A percentile compares a stretch with the other conserved stretches of the same genome.
phyloP scores from a whole-genome alignment of 257 asterid genomes.

The Nicotiana undulata region DNA sequence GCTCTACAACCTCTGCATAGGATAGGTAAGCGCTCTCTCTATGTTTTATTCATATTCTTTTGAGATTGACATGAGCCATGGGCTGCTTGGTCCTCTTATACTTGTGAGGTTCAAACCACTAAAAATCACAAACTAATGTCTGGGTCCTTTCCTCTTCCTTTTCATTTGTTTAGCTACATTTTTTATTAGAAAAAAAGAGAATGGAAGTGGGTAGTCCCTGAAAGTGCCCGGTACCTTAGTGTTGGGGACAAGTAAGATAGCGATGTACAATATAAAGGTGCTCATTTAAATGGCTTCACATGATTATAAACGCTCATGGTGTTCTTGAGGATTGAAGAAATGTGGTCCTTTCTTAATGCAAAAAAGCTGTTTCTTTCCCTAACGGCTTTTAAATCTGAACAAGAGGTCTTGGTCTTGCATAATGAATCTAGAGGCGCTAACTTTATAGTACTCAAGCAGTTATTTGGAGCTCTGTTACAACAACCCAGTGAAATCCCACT shows the following conservation, averaged over 20 bases:
- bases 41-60: conserved; percentile 2
- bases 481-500: too few relatives aligned
- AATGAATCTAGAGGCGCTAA: background rate
- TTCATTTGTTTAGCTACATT: background rate
- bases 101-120: background rate
- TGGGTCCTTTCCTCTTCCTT: background rate
- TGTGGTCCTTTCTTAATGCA: background rate
- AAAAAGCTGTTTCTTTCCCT: background rate
- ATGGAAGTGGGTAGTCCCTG: background rate
- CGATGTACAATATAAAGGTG: too few relatives aligned
- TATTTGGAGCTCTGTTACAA: background rate
- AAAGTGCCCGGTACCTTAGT: background rate
- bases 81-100: background rate
- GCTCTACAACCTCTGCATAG: conserved; percentile 67
- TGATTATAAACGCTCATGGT: background rate
- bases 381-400: background rate
- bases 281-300: background rate
- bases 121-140: background rate
- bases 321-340: background rate
- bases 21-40: conserved; percentile 45
- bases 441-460: background rate
- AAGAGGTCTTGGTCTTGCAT: background rate
- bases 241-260: background rate
- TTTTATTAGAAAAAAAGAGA: background rate
- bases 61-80: conserved; percentile 3